Conservation (phyloP, 768 basidiomycete species). For the Sarcodon sp. region DNA sequence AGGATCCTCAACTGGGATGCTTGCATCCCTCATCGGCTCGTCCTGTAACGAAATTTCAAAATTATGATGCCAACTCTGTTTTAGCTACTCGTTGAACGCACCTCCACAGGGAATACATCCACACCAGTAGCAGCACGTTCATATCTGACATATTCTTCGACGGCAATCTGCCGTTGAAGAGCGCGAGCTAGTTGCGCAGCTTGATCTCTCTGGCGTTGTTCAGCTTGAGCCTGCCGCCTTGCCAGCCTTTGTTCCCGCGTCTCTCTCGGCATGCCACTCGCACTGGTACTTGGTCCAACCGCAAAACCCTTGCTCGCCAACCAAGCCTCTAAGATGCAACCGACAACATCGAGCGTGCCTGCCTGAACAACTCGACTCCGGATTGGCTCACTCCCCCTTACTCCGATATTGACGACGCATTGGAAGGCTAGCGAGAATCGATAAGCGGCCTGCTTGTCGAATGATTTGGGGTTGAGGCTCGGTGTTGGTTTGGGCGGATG, state of each 20-base stretch:
- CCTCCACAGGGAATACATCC: too few species aligned
- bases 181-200: constrained; percentile 45
- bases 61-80: constrained; percentile 6
- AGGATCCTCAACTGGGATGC: constrained; percentile 5
- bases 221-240: constrained; percentile 39
- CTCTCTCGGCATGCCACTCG: constrained; percentile 63
- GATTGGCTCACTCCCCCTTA: constrained; percentile 87
- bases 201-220: constrained; percentile 48
- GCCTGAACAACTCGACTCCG: constrained; percentile 89
- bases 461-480: constrained; percentile 52
- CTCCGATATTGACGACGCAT: constrained; percentile 94
- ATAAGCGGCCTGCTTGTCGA: constrained; percentile 78
- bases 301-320: constrained; percentile 79
- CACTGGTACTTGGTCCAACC: constrained; percentile 68
- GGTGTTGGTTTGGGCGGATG: constrained; percentile 43
- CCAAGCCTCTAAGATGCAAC: constrained; percentile 91
- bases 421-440: constrained; percentile 92
- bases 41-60: constrained; percentile 4
- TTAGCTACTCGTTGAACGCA: too few species aligned
- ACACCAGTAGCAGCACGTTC: neutral
- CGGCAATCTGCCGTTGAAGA: constrained; percentile 34
- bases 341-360: constrained; percentile 86
- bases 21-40: neutral
- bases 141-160: constrained; percentile 4
- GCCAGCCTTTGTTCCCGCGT: constrained; percentile 61